These are phyloP conservation scores for Prinsepia uniflora DNA, from an alignment of 306 rosid species.

Conservation along the genomic window DNA sequence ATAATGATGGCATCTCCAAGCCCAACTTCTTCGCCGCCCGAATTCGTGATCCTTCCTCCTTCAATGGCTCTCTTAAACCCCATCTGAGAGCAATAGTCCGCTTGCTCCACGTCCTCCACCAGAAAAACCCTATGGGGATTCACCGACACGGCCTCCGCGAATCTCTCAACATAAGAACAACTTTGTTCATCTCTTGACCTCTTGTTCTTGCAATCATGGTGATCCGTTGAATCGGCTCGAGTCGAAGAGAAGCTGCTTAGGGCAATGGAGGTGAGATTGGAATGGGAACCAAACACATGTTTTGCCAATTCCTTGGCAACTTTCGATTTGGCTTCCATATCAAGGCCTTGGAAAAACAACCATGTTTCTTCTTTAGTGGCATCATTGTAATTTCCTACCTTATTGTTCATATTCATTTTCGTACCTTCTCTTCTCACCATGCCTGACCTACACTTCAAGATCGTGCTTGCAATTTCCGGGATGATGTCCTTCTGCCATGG, in stretches of 20 bases:
- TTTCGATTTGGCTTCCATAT: conserved; percentile 57
- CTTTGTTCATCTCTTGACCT: conserved; percentile 74
- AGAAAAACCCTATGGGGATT: conserved; percentile 85
- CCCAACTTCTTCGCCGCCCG: conserved; percentile 57
- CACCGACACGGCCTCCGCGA: conserved; percentile 46
- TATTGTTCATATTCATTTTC: not conserved
- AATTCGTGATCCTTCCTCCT: conserved; percentile 50
- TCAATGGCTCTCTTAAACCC: conserved; percentile 84
- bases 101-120: conserved; percentile 83
- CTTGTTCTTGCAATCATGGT: conserved; percentile 48
- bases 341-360: conserved; percentile 88
- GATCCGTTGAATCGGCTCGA: conserved; percentile 68
- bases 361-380: conserved; percentile 78
- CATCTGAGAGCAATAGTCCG: conserved; percentile 72
- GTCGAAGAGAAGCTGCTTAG: conserved; percentile 69
- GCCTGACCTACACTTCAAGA: conserved; percentile 81
- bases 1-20: conserved; percentile 74
- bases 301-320: conserved; percentile 70
- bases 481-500: conserved; percentile 77
- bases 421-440: conserved; percentile 53
- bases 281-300: conserved; percentile 62
- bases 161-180: conserved; percentile 64
- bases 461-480: conserved; percentile 59
- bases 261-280: conserved; percentile 49
- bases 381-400: conserved; percentile 12